Percentiles rank a stretch among this genome's conserved stretches.
Conservation (phyloP, 805 yeast species). For the Kurtzmaniella cleridarum region DNA sequence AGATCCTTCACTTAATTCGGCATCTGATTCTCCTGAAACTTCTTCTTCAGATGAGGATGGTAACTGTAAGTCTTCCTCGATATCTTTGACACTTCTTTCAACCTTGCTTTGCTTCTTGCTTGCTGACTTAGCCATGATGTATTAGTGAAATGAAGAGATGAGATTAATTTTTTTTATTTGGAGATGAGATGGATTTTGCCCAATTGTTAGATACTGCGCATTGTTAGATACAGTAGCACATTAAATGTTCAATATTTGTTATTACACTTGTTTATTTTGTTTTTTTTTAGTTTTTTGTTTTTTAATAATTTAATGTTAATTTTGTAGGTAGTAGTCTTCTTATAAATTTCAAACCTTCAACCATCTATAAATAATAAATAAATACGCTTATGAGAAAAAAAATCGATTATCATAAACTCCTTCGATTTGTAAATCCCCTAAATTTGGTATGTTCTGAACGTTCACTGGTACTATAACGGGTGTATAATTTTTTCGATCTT, state of each 20-base stretch:
- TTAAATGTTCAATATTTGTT: too few species aligned
- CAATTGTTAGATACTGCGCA: too few species aligned
- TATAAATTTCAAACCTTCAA: too few species aligned
- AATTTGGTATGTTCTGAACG: conserved; percentile 22
- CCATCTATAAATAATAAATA: too few species aligned
- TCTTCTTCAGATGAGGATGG: conserved; percentile 16
- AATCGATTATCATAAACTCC: conserved; percentile 26
- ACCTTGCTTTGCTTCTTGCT: not conserved
- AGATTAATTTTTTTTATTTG: not conserved
- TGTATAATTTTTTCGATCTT: conserved; percentile 6
- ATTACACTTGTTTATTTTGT: too few species aligned
- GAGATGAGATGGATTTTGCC: conserved; percentile 1
- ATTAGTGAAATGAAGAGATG: not conserved
- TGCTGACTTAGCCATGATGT: conserved; percentile 1
- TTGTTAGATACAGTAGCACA: too few species aligned
- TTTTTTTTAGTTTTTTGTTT: too few species aligned
- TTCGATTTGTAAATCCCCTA: conserved; percentile 28
- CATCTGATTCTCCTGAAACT: conserved; percentile 17
- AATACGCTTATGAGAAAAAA: conserved; percentile 34
- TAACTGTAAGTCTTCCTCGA: conserved; percentile 16
- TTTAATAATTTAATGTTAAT: too few species aligned
- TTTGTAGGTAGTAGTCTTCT: too few species aligned
- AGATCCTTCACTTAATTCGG: conserved; percentile 12
- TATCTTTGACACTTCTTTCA: conserved; percentile 17
- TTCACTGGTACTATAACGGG: conserved; percentile 29